These are phyloP conservation scores for Colletotrichum sp. DNA, from an alignment of 2,329 filamentous ascomycete species.

Conservation along the genomic window DNA sequence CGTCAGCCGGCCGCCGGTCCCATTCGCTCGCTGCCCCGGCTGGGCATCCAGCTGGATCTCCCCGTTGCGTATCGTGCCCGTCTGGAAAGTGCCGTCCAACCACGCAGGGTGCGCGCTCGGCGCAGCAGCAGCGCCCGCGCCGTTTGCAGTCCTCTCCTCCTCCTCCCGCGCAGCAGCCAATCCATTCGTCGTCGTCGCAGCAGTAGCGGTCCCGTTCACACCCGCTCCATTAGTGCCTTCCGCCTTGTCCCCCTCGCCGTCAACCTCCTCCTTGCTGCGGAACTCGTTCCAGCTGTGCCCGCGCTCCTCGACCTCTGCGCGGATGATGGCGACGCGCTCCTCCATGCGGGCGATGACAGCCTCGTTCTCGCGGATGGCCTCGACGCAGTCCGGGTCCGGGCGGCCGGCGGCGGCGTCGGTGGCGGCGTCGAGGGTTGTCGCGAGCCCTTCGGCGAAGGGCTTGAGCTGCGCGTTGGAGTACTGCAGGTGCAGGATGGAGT, in stretches of 20 bases:
- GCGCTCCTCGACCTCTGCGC: constrained; percentile 65
- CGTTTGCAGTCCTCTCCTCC: constrained; percentile 19
- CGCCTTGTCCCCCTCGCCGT: constrained; percentile 32
- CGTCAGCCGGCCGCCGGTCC: constrained; percentile 52
- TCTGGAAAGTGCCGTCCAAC: constrained; percentile 69
- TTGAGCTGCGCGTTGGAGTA: constrained; percentile 76
- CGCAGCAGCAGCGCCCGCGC: not conserved
- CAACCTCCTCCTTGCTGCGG: constrained; percentile 48
- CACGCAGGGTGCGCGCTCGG: constrained; percentile 50
- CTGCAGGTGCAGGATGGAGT: constrained; percentile 75
- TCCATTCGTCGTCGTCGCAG: constrained; percentile 21
- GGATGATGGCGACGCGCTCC: constrained; percentile 68
- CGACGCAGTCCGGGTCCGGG: constrained; percentile 73
- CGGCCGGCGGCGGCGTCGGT: constrained; percentile 22
- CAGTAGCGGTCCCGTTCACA: not conserved
- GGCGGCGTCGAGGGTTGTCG: constrained; percentile 29
- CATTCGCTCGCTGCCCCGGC: not conserved
- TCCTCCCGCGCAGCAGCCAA: constrained; percentile 3
- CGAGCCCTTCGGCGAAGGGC: constrained; percentile 65
- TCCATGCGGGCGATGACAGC: constrained; percentile 71
- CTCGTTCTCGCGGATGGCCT: constrained; percentile 77
- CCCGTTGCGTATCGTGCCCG: constrained; percentile 59
- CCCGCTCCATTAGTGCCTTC: not conserved
- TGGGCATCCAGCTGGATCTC: constrained; percentile 48
- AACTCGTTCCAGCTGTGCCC: constrained; percentile 65